A percentile compares a stretch with the other conserved stretches of the same genome.
phyloP scores from a whole-genome alignment of 2,329 filamentous ascomycete species.

The Pseudocercospora pini-densiflorae region DNA sequence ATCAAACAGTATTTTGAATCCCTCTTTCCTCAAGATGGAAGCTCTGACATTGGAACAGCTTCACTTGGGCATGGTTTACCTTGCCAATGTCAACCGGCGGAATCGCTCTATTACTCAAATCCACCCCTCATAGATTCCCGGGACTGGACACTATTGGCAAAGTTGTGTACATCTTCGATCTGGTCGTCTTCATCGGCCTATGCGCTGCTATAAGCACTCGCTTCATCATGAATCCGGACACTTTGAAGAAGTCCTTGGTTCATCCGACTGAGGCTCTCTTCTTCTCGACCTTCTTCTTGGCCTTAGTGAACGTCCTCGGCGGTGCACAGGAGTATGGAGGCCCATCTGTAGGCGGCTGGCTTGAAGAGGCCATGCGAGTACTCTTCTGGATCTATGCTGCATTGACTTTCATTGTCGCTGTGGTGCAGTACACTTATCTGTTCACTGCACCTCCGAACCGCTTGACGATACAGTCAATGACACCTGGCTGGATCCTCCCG shows the following conservation, averaged over 20 bases:
- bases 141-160: constrained; percentile 58
- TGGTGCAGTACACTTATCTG: constrained; percentile 54
- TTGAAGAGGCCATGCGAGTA: constrained; percentile 62
- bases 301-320: constrained; percentile 59
- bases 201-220: constrained; percentile 44
- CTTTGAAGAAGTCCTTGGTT: constrained; percentile 51
- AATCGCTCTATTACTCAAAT: constrained; percentile 49
- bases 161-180: constrained; percentile 56
- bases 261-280: constrained; percentile 59
- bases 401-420: constrained; percentile 61
- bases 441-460: constrained; percentile 25
- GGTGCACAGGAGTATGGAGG: constrained; percentile 69
- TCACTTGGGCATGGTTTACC: constrained; percentile 43
- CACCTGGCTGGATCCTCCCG: constrained; percentile 32
- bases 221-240: constrained; percentile 51
- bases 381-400: constrained; percentile 72
- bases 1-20: neutral
- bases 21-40: neutral
- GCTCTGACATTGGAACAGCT: neutral
- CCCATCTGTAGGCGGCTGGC: constrained; percentile 56
- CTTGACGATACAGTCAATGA: constrained; percentile 32
- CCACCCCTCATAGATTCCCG: constrained; percentile 51
- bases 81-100: constrained; percentile 57
- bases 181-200: constrained; percentile 50
- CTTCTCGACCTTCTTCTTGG: constrained; percentile 49